phyloP scores from a whole-genome alignment of 164 flowering plant genomes.

The Nymphaea thermarum region DNA sequence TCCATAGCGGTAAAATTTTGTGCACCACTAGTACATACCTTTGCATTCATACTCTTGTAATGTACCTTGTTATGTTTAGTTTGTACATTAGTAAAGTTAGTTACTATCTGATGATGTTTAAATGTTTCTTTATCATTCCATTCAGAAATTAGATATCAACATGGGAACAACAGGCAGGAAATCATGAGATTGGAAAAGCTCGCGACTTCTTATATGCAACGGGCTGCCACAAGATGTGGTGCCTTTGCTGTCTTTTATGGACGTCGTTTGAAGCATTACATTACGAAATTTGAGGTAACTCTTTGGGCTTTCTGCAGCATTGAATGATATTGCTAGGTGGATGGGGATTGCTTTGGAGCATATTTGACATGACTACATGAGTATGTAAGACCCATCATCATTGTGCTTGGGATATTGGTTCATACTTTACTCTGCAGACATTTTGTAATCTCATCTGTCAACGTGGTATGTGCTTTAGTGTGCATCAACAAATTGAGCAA shows the following conservation, averaged over 20 bases:
- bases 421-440: too few species aligned
- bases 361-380: too few species aligned
- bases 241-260: slow-evolving; percentile 84
- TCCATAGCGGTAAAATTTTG: too few species aligned
- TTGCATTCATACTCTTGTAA: too few species aligned
- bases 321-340: neutral
- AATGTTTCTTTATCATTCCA: slow-evolving; percentile 1
- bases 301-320: neutral
- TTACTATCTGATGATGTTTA: neutral
- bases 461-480: too few species aligned
- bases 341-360: neutral
- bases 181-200: slow-evolving; percentile 72
- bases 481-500: too few species aligned
- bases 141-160: slow-evolving; percentile 55
- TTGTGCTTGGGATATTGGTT: too few species aligned
- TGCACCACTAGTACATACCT: too few species aligned
- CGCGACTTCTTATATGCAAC: slow-evolving; percentile 48
- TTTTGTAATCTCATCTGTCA: too few species aligned
- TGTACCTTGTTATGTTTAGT: too few species aligned
- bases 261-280: slow-evolving; percentile 61
- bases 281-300: slow-evolving; percentile 69
- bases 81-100: neutral
- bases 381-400: too few species aligned
- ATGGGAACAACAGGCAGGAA: slow-evolving; percentile 38
- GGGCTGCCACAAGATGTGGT: slow-evolving; percentile 56